Conservation (phyloP, 345 rosid genomes). For the Laguncularia racemosa region DNA sequence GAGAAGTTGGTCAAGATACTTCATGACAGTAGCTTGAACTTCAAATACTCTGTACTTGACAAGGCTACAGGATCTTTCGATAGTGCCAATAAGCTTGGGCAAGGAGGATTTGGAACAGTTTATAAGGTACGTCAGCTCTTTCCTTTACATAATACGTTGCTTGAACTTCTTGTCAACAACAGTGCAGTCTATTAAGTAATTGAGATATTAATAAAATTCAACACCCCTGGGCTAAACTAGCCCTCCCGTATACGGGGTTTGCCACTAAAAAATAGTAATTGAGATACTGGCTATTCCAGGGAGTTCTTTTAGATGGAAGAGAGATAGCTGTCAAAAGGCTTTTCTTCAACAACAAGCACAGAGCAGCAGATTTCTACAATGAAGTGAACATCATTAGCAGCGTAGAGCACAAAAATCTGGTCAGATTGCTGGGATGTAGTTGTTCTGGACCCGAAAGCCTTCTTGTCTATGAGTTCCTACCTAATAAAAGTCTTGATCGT, state of each 20-base stretch:
- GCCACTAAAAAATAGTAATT: too few species aligned
- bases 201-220: too few species aligned
- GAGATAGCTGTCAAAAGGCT: slow-evolving; percentile 92
- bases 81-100: slow-evolving; percentile 74
- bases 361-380: slow-evolving; percentile 88
- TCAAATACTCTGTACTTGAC: slow-evolving; percentile 85
- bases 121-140: slow-evolving; percentile 49
- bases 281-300: slow-evolving; percentile 31
- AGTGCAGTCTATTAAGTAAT: too few species aligned
- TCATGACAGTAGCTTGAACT: slow-evolving; percentile 73
- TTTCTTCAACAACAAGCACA: slow-evolving; percentile 81
- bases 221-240: too few species aligned
- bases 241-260: too few species aligned
- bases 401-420: slow-evolving; percentile 89
- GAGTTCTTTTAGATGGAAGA: slow-evolving; percentile 78
- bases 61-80: slow-evolving; percentile 76
- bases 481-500: slow-evolving; percentile 78
- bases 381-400: slow-evolving; percentile 86
- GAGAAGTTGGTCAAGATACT: slow-evolving; percentile 60
- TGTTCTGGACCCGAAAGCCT: slow-evolving; percentile 96
- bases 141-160: background rate
- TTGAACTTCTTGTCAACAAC: background rate
- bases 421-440: slow-evolving; percentile 82
- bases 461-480: slow-evolving; percentile 78
- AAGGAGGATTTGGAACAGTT: slow-evolving; percentile 94